Percentiles rank a stretch among this genome's conserved stretches.
These are phyloP conservation scores for Eimeria sp. DNA, from an alignment of 169 alveolate species.

Conservation along the genomic window DNA sequence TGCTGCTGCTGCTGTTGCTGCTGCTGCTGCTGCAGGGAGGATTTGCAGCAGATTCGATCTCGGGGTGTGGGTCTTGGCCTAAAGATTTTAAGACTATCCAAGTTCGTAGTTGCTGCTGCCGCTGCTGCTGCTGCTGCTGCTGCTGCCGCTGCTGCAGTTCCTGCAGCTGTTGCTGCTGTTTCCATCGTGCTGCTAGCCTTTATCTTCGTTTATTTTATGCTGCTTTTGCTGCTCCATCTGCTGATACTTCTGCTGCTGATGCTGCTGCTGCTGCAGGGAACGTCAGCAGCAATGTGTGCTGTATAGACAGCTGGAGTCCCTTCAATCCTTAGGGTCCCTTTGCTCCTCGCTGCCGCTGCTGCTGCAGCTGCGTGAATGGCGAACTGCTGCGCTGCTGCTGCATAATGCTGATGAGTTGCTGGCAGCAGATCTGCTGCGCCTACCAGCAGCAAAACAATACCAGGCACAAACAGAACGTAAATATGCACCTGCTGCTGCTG, in stretches of 20 bases:
- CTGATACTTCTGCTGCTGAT: neutral
- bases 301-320: slow-evolving; percentile 24
- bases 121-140: neutral
- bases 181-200: neutral
- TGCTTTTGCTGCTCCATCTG: neutral
- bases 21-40: slow-evolving; percentile 56
- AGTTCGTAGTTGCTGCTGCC: neutral
- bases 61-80: slow-evolving; percentile 34
- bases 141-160: neutral
- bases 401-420: slow-evolving; percentile 11
- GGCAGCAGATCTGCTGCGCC: slow-evolving; percentile 7
- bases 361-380: slow-evolving; percentile 59
- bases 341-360: slow-evolving; percentile 51
- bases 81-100: neutral
- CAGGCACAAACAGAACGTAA: slow-evolving; percentile 16
- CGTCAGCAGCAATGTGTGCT: slow-evolving; percentile 43
- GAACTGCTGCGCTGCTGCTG: slow-evolving; percentile 60
- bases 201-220: neutral
- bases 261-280: slow-evolving; percentile 14
- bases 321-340: slow-evolving; percentile 15
- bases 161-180: neutral
- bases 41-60: slow-evolving; percentile 33
- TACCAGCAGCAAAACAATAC: neutral
- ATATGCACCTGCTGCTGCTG: neutral
- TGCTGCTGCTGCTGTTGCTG: slow-evolving; percentile 42